A percentile compares a stretch with the other conserved stretches of the same genome.
These are phyloP conservation scores for Protomyces pachydermus DNA, from an alignment of 1,139 yeast species.

Conservation along the genomic window DNA sequence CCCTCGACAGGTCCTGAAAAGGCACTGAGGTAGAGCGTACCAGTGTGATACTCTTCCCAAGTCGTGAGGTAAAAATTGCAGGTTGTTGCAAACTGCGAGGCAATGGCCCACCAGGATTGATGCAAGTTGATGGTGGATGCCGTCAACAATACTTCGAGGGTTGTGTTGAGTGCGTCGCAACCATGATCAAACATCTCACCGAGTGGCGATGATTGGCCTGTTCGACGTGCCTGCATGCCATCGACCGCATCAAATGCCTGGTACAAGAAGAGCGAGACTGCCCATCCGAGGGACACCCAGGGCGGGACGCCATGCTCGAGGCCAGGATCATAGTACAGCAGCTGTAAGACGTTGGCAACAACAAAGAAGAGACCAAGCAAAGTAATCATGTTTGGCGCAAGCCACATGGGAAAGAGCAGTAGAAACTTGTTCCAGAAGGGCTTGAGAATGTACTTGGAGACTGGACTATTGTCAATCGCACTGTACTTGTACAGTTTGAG, in stretches of 20 bases:
- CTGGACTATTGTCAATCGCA: constrained; percentile 55
- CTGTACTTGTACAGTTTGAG: constrained; percentile 25
- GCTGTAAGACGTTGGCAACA: constrained; percentile 49
- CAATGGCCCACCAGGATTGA: constrained; percentile 25
- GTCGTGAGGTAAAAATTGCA: constrained; percentile 37
- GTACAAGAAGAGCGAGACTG: constrained; percentile 65
- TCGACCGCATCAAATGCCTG: constrained; percentile 81
- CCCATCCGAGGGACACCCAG: constrained; percentile 65
- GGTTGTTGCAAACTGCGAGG: constrained; percentile 26
- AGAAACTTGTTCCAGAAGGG: constrained; percentile 70
- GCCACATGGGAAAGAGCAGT: constrained; percentile 59
- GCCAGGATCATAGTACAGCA: constrained; percentile 58
- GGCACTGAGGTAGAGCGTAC: constrained; percentile 59
- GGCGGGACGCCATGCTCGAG: constrained; percentile 52
- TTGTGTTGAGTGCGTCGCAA: constrained; percentile 61
- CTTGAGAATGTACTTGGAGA: constrained; percentile 60
- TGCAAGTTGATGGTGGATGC: constrained; percentile 21
- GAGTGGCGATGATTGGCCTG: constrained; percentile 71
- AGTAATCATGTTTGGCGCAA: constrained; percentile 66
- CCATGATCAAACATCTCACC: constrained; percentile 82
- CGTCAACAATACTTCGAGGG: constrained; percentile 35
- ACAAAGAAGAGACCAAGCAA: constrained; percentile 60
- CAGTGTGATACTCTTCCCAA: constrained; percentile 67
- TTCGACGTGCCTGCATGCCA: constrained; percentile 63
- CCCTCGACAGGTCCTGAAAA: constrained; percentile 83